phyloP scores from a whole-genome alignment of 2,329 filamentous ascomycete species.

The Trichophyton simii region DNA sequence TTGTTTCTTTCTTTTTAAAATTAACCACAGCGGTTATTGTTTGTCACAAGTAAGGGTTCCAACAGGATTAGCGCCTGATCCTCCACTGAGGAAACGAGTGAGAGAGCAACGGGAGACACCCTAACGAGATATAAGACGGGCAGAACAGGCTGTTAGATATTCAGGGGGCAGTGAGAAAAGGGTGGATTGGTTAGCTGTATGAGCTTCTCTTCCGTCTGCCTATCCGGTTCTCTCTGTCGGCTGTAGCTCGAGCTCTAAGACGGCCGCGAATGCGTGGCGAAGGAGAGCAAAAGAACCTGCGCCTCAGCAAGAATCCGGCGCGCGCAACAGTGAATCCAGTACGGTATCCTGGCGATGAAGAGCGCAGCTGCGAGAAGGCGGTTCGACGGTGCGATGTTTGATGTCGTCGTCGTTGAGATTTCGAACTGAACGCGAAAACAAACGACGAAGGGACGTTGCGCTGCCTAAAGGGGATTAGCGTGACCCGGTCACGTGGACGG shows the following conservation, averaged over 20 bases:
- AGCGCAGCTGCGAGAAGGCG: background rate
- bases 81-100: background rate
- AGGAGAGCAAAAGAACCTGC: background rate
- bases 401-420: background rate
- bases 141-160: background rate
- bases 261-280: background rate
- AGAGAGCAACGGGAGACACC: background rate
- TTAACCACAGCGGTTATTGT: constrained; percentile 2
- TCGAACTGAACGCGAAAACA: background rate
- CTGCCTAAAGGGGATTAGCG: background rate
- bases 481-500: background rate
- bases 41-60: constrained; percentile 2
- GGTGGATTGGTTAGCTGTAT: background rate
- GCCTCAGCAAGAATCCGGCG: background rate
- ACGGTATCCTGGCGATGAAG: background rate
- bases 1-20: background rate
- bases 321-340: background rate
- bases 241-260: background rate
- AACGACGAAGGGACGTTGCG: background rate
- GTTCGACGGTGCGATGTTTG: background rate
- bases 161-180: background rate
- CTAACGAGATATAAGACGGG: background rate
- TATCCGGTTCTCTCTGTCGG: background rate
- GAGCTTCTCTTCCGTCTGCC: background rate
- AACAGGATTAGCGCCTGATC: constrained; percentile 7